Percentiles rank a stretch among this genome's conserved stretches.
These are phyloP conservation scores for Corynespora cassiicola DNA, from an alignment of 2,329 filamentous ascomycete genomes.

Conservation along the genomic window DNA sequence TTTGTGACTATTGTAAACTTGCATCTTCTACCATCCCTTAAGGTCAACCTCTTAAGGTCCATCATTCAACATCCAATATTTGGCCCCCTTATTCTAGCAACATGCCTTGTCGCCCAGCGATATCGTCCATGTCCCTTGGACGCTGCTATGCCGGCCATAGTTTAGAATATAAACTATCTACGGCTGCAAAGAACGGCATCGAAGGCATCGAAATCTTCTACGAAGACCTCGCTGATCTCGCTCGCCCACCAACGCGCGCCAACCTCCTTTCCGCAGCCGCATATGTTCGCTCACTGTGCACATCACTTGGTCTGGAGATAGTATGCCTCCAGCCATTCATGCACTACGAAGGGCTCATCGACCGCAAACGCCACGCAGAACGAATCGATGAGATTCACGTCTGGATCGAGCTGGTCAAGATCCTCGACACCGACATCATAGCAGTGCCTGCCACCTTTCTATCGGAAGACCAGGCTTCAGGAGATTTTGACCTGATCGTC, in stretches of 20 bases:
- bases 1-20: no score
- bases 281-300: constrained; percentile 64
- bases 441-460: constrained; percentile 77
- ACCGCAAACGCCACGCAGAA: constrained; percentile 63
- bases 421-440: constrained; percentile 73
- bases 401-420: constrained; percentile 72
- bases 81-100: no score
- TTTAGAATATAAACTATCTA: constrained; percentile 70
- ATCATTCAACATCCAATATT: no score
- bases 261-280: constrained; percentile 65
- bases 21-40: no score
- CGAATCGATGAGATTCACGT: constrained; percentile 69
- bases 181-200: constrained; percentile 70
- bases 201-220: constrained; percentile 78
- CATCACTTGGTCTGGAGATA: constrained; percentile 61
- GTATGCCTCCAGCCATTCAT: constrained; percentile 78
- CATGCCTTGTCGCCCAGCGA: constrained; percentile 69
- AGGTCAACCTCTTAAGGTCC: no score
- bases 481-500: constrained; percentile 63
- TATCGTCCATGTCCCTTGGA: constrained; percentile 79
- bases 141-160: constrained; percentile 74
- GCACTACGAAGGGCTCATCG: constrained; percentile 76
- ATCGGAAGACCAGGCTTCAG: constrained; percentile 56
- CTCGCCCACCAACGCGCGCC: constrained; percentile 51
- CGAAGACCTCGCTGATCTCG: constrained; percentile 73